These are phyloP conservation scores for Colletotrichum zoysiae DNA, from an alignment of 2,329 filamentous ascomycete genomes.

Conservation along the genomic window DNA sequence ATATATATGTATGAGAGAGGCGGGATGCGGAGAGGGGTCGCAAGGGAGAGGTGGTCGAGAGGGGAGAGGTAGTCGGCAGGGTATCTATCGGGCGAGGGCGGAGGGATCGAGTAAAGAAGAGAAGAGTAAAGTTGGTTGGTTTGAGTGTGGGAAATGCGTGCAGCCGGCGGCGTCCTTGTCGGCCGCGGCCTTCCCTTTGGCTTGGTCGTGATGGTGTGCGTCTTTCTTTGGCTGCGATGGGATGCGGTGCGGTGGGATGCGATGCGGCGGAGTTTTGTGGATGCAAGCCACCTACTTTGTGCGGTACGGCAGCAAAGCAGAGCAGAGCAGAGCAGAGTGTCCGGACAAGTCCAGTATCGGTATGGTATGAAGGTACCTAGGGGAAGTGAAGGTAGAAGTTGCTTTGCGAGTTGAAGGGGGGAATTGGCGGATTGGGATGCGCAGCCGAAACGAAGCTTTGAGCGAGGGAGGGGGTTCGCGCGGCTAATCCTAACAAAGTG, in stretches of 20 bases:
- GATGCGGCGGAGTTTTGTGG: not conserved
- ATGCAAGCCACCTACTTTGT: not conserved
- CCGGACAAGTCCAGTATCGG: not conserved
- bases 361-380: too few relatives aligned
- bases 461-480: conserved; percentile 4
- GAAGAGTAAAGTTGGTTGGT: not conserved
- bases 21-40: not conserved
- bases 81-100: conserved; percentile 13
- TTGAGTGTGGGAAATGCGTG: conserved; percentile 16
- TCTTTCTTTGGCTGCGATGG: conserved; percentile 7
- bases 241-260: not conserved
- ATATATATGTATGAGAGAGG: not conserved
- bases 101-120: not conserved
- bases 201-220: not conserved
- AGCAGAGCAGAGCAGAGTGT: not conserved
- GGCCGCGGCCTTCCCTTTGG: conserved; percentile 3
- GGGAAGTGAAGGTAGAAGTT: not conserved
- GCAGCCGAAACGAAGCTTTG: not conserved
- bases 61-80: not conserved
- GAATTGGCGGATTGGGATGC: conserved; percentile 5
- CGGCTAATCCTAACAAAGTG: conserved; percentile 17
- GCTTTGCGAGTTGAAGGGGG: conserved; percentile 1
- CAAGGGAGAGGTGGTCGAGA: conserved; percentile 16
- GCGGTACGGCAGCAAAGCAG: not conserved
- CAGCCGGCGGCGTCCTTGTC: conserved; percentile 17